Conservation (phyloP, 2,329 filamentous ascomycete genomes). For the Penicillium sp. region DNA sequence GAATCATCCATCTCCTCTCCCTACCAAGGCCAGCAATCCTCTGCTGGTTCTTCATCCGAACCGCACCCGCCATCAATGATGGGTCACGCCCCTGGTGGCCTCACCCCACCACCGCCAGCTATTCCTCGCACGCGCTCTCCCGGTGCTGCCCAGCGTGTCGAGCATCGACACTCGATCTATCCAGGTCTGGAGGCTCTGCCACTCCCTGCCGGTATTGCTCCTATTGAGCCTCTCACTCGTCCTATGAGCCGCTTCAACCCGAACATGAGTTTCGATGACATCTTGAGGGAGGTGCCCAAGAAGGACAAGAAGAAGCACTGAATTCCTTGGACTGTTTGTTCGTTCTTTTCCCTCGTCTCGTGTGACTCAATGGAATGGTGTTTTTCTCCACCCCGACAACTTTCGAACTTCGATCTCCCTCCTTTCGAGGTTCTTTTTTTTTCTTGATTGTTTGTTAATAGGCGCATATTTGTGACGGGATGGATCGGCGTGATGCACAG, state of each 20-base stretch:
- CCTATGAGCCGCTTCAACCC: slow-evolving; percentile 52
- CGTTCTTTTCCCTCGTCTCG: slow-evolving; percentile 18
- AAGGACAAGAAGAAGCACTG: slow-evolving; percentile 46
- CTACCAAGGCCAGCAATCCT: slow-evolving; percentile 46
- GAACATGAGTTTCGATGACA: slow-evolving; percentile 57
- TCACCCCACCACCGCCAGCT: slow-evolving; percentile 44
- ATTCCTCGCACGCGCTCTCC: slow-evolving; percentile 46
- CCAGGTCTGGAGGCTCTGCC: slow-evolving; percentile 54
- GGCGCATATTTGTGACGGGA: slow-evolving; percentile 31
- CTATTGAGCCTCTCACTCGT: slow-evolving; percentile 48
- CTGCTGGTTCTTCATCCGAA: slow-evolving; percentile 45
- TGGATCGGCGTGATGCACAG: slow-evolving; percentile 32
- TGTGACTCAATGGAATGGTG: slow-evolving; percentile 7
- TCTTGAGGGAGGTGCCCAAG: slow-evolving; percentile 50
- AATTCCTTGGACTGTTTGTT: slow-evolving; percentile 9
- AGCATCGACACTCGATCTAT: slow-evolving; percentile 52
- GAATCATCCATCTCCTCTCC: slow-evolving; percentile 48
- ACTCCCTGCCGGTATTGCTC: slow-evolving; percentile 50
- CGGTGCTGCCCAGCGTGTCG: slow-evolving; percentile 36
- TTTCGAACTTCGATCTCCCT: slow-evolving; percentile 10
- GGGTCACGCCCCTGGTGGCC: slow-evolving; percentile 36
- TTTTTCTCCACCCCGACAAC: neutral
- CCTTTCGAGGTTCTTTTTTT: slow-evolving; percentile 10
- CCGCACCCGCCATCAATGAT: slow-evolving; percentile 42
- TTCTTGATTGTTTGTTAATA: slow-evolving; percentile 30